Conservation (phyloP, 2,329 filamentous ascomycete species). For the Capronia coronata region DNA sequence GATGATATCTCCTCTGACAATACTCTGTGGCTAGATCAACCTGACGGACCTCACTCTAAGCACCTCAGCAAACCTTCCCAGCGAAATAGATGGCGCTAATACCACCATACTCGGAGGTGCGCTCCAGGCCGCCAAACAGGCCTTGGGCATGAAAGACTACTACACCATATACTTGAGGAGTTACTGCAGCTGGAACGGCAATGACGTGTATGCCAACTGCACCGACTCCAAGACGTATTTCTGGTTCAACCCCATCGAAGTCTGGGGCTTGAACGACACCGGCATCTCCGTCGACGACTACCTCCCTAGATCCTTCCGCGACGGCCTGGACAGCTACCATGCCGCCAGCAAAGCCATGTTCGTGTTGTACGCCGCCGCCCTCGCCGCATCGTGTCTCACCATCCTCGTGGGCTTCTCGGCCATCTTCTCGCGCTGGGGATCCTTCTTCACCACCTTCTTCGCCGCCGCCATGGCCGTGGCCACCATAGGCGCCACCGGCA, state of each 20-base stretch:
- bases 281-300: constrained; percentile 51
- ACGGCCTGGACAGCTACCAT: constrained; percentile 66
- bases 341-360: constrained; percentile 75
- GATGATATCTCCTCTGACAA: neutral
- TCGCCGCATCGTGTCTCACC: constrained; percentile 62
- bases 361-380: constrained; percentile 68
- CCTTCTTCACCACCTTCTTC: constrained; percentile 73
- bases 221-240: constrained; percentile 66
- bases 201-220: constrained; percentile 55
- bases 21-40: constrained; percentile 49
- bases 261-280: constrained; percentile 53
- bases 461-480: constrained; percentile 54
- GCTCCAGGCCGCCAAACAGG: constrained; percentile 34
- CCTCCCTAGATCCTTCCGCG: constrained; percentile 60
- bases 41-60: constrained; percentile 54
- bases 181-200: constrained; percentile 64
- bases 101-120: constrained; percentile 32
- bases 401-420: constrained; percentile 74
- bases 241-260: constrained; percentile 65
- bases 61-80: constrained; percentile 34
- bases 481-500: constrained; percentile 59
- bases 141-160: constrained; percentile 60
- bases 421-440: constrained; percentile 73
- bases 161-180: constrained; percentile 83
- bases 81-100: constrained; percentile 34